Evolutionary conservation across 345 rosid genomes (phyloP), one percentile per base, ranked within the genome.

Genomic region (Aegle marmelos): DNA sequence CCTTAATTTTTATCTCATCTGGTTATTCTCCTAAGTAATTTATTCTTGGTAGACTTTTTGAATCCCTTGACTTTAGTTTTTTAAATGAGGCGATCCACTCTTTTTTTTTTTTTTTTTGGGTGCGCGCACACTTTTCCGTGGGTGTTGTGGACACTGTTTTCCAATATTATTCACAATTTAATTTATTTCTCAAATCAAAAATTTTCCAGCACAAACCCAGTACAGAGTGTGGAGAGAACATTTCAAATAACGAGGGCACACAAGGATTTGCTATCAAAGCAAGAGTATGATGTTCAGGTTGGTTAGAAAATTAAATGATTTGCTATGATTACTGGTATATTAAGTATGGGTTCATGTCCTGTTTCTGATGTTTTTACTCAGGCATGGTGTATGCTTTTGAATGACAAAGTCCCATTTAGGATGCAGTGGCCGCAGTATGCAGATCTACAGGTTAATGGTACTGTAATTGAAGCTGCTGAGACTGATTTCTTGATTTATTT

Each of bases 301-400:
- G 74, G 87, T 58, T 75, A 45, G 65, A 60, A 31, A 66, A 14
- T 19, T 53, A 61, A 33, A 25, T 67, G 66, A 13, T 31, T 57
- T 63, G 36, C 41, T 39, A 31, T 41, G 22, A 25, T 75, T 83
- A 22, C 59, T 67, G 3, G 65, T 60, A 0, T 4, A 16, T 61
- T 50, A 36, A 53, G 28, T 11, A 60, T 63, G 62, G 71, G 9
- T 70, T 84, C 59, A 85, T 75, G 17, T 73, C 65, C 62, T 50
- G 65, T 57, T 82, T 34, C 11, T 66, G 30, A 54, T 79, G 67
- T 19, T 78, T 41, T 74, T 68, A 16, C 75, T 33, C 59, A 95
- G 98, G 97, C 94, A 24, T 97, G 99, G 99, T 97, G 99, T 82
- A 93, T 97, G 98, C 99, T 97, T 83, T 83, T 97, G 82, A 97